A percentile compares a stretch with the other conserved stretches of the same genome.
phyloP scores from a whole-genome alignment of 176 grass and related monocot species.

The Phyllostachys edulis region DNA sequence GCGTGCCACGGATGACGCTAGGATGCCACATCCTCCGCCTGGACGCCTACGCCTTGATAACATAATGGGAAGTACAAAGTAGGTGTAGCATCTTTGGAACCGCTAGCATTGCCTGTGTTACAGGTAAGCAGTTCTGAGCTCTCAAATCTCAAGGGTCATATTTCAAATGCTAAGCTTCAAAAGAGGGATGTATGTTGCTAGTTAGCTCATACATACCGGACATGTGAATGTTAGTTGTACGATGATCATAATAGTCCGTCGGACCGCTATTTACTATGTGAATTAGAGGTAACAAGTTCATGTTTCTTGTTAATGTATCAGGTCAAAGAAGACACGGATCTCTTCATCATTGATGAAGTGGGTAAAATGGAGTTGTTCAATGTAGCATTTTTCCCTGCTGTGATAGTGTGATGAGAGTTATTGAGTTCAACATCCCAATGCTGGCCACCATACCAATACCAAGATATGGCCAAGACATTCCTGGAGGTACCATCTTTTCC shows the following conservation, averaged over 20 bases:
- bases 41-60: no score
- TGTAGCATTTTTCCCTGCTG: conserved; percentile 73
- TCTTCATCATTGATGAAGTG: conserved; percentile 93
- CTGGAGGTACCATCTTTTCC: conserved; percentile 53
- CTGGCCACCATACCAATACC: conserved; percentile 70
- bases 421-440: conserved; percentile 76
- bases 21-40: no score
- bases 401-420: conserved; percentile 61
- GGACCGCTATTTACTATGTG: background rate
- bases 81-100: conserved; percentile 80
- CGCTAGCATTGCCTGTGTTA: conserved; percentile 75
- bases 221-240: background rate
- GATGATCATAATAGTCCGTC: background rate
- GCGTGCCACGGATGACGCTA: no score
- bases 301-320: conserved; percentile 50
- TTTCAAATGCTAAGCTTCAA: background rate
- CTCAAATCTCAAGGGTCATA: background rate
- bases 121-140: conserved; percentile 47
- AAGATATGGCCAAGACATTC: conserved; percentile 79
- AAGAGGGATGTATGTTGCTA: background rate
- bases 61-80: conserved; percentile 97
- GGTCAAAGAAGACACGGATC: conserved; percentile 74
- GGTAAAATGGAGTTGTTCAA: conserved; percentile 96
- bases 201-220: conserved; percentile 4
- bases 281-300: background rate